These are phyloP conservation scores for Syncephalastrum contaminatum DNA, from an alignment of 371 early-diverging fungal genomes.

Conservation along the genomic window DNA sequence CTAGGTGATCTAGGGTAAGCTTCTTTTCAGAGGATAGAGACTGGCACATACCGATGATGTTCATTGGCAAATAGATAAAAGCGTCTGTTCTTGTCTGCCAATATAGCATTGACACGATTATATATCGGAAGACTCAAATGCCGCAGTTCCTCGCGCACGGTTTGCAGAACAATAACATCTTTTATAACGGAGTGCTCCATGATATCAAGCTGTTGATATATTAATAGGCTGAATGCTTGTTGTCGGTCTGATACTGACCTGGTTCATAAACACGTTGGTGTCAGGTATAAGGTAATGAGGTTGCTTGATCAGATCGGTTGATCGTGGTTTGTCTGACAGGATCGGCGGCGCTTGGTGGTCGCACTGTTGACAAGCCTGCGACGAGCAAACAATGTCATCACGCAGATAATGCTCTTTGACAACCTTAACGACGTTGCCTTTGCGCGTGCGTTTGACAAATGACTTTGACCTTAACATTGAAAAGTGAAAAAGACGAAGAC, in stretches of 20 bases:
- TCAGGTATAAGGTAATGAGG: conserved; percentile 90
- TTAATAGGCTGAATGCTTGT: neutral
- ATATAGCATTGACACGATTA: conserved; percentile 74
- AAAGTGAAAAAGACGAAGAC: neutral
- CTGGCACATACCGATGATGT: conserved; percentile 68
- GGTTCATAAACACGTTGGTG: conserved; percentile 94
- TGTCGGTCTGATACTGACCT: conserved; percentile 45
- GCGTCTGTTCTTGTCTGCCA: conserved; percentile 64
- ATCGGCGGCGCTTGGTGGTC: conserved; percentile 37
- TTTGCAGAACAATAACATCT: conserved; percentile 91
- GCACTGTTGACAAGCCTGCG: conserved; percentile 61
- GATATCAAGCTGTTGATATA: conserved; percentile 76
- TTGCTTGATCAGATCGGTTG: conserved; percentile 36
- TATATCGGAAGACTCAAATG: conserved; percentile 79
- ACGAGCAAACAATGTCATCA: conserved; percentile 91
- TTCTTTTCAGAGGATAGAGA: neutral
- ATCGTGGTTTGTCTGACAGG: conserved; percentile 45
- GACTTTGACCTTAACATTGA: conserved; percentile 60
- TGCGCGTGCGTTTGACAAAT: conserved; percentile 77
- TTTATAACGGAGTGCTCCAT: conserved; percentile 85
- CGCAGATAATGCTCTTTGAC: conserved; percentile 95
- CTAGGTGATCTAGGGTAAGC: conserved; percentile 27
- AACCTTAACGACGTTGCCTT: conserved; percentile 91
- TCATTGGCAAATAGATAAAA: conserved; percentile 95
- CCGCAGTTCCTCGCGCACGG: conserved; percentile 89